phyloP scores from a whole-genome alignment of 2,329 filamentous ascomycete species.

The Botrytis deweyae region DNA sequence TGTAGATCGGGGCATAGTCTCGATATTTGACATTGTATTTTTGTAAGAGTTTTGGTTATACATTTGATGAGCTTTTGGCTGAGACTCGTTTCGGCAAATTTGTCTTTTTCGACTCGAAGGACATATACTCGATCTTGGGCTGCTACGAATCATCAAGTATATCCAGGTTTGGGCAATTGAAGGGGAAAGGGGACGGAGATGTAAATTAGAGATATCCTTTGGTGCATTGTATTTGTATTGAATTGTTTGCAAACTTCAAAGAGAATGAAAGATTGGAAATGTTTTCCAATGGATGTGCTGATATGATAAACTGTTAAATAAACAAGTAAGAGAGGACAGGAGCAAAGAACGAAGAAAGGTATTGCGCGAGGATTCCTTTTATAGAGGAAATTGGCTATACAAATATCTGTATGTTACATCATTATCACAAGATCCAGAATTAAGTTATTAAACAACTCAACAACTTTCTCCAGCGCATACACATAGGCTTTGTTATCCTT shows the following conservation, averaged over 20 bases:
- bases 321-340: neutral
- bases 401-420: too few relatives aligned
- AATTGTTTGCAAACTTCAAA: neutral
- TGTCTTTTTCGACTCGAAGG: neutral
- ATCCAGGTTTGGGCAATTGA: neutral
- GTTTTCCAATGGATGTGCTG: neutral
- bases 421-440: too few relatives aligned
- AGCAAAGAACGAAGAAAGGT: too few relatives aligned
- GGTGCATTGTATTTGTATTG: neutral
- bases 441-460: neutral
- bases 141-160: neutral
- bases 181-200: neutral
- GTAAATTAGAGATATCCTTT: neutral
- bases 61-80: neutral
- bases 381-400: too few relatives aligned
- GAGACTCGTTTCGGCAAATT: neutral
- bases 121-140: too few relatives aligned
- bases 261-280: neutral
- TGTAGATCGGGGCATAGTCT: conserved; percentile 15
- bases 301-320: neutral
- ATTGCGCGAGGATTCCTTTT: neutral
- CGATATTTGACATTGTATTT: neutral
- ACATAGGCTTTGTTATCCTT: neutral
- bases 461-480: neutral
- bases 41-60: neutral